Base-by-base conservation (phyloP, 1,139 yeast species). In the Yamadazyma trypodendri region DNA sequence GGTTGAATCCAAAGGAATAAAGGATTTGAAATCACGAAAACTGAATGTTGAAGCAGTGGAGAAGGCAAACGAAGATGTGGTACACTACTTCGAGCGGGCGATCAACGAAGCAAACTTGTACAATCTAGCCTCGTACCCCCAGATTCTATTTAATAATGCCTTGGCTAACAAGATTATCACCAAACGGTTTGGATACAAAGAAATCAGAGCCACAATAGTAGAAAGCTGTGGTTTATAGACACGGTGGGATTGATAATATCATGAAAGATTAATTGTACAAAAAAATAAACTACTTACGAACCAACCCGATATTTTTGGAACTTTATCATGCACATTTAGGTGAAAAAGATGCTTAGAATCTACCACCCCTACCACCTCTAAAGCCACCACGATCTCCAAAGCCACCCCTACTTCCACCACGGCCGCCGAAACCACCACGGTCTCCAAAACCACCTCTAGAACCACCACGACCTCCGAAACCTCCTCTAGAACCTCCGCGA, bases 341-440 rank as follows among this genome's bases (percentile, higher is more conserved):
- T 23, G 12, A n/a, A 10, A 17, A 28, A 3, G 31, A 28, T 17
- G 31, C n/a, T 34, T 29, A 34, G 28, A 28, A 28, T 34, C 37
- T 31, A 33, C 79, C 79, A 40, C 84, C 81, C 33, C 67, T 53
- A 40, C 72, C 61, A 36, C 68, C 67, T 36, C 41, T 58, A 55
- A 20, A 27, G 29, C 84, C 81, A 32, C 67, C 52, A 40, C 72
- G 61, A 35, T 68, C 67, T 35, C 42, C 59, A 55, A 69, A 51
- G 18, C 63, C 57, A 27, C 70, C 65, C 21, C 55, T 11, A 16
- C 31, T 11, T 4, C 41, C 38, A 20, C 38, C 61, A 32, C 71
- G 59, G 25, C 63, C 61, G 37, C 70, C 76, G 31, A 65, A 63
- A 36, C 78, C 72, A 43, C 77, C 73, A 33, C 78, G 66, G 31